phyloP scores from a whole-genome alignment of 805 yeast species.

The Candida incommunis region DNA sequence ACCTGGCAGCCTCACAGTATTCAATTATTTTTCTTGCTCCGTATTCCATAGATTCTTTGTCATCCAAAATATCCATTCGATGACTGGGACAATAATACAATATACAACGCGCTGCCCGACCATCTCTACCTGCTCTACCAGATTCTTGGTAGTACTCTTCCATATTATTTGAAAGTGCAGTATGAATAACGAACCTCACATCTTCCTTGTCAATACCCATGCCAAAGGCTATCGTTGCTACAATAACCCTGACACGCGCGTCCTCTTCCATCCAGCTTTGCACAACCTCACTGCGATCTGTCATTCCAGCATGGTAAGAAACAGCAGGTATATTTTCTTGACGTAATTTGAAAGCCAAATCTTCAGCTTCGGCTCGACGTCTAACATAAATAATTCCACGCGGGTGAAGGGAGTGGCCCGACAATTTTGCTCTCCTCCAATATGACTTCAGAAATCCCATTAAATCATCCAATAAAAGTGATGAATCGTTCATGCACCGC shows the following conservation, averaged over 20 bases:
- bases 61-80: slow-evolving; percentile 66
- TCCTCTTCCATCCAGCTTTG: slow-evolving; percentile 63
- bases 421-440: slow-evolving; percentile 1
- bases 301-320: slow-evolving; percentile 93
- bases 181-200: slow-evolving; percentile 82
- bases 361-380: slow-evolving; percentile 80
- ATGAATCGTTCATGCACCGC: slow-evolving; percentile 36
- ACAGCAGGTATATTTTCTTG: slow-evolving; percentile 49
- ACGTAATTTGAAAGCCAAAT: slow-evolving; percentile 46
- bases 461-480: slow-evolving; percentile 37
- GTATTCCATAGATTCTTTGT: slow-evolving; percentile 65
- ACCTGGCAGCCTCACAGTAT: slow-evolving; percentile 82
- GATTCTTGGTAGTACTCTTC: slow-evolving; percentile 98
- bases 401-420: slow-evolving; percentile 10
- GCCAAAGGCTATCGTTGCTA: slow-evolving; percentile 97
- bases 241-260: slow-evolving; percentile 47
- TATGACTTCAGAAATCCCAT: slow-evolving; percentile 32
- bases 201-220: slow-evolving; percentile 98
- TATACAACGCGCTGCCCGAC: slow-evolving; percentile 65
- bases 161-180: slow-evolving; percentile 73
- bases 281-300: slow-evolving; percentile 60
- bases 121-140: slow-evolving; percentile 97
- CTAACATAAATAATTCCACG: slow-evolving; percentile 87
- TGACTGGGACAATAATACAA: slow-evolving; percentile 60
- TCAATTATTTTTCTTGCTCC: slow-evolving; percentile 69